Evolutionary conservation across 75 land plant species (phyloP), one percentile per base, ranked within the genome.

Genomic region (Sequoia sempervirens): DNA sequence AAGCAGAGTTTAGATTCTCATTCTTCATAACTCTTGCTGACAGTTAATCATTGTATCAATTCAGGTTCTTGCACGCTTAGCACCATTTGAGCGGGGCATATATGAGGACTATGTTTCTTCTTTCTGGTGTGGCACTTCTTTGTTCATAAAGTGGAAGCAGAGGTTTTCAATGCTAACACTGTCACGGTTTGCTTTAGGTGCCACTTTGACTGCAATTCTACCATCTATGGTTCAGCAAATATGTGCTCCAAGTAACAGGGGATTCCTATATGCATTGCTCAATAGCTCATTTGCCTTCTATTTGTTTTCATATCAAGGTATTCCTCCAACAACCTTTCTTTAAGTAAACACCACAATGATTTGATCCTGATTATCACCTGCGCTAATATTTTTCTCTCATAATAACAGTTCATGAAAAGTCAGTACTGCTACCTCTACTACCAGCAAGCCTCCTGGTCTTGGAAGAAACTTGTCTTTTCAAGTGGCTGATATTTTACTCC

Each of bases 51-150:
- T 78, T 28, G 30, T 40, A 61, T 80, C 53, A 26, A 69, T 87
- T 23, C 90, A 97, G 99, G 99, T 97, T 82, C 86, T 97, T 46
- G 90, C 86, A 73, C 92, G 99, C 34, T 86, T 97, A 85, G 99
- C 95, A 82, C 99, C 99, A 20, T 91, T 97, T 72, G 92, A 97
- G 78, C 88, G 99, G 82, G 99, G 99, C 30, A 84, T 97, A 58
- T 97, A 89, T 89, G 98, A 97, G 84, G 99, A 97, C 82, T 97
- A 97, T 86, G 99, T 97, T 76, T 93, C 97, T 61, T 93, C 94
- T 73, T 97, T 96, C 83, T 97, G 99, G 99, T 97, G 99, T 84
- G 90, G 88, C 56, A 87, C 93, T 54, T 92, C 94, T 10, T 78
- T 97, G 38, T 26, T 96, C 34, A 86, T 97, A 36, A 97, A 97